Conservation (phyloP, 345 rosid species). For the Cardiospermum halicacabum region DNA sequence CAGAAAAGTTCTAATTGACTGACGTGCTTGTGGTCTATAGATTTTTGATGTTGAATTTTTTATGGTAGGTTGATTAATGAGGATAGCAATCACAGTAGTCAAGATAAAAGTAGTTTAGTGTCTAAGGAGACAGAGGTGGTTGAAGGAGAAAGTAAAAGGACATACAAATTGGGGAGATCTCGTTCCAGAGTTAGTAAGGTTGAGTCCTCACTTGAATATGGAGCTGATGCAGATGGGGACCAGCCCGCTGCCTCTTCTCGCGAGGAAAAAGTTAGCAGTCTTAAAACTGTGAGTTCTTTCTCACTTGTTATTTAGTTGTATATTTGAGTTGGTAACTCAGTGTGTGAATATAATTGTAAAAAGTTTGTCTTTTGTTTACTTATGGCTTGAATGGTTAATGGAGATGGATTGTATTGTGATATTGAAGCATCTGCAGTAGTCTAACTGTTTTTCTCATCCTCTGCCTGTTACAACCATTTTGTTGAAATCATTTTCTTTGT, state of each 20-base stretch:
- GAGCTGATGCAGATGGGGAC: constrained; percentile 75
- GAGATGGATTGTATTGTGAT: background rate
- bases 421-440: background rate
- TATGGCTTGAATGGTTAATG: background rate
- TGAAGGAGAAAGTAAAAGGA: constrained; percentile 60
- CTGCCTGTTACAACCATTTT: background rate
- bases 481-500: background rate
- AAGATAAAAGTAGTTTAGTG: constrained; percentile 39
- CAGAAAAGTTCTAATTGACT: background rate
- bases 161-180: constrained; percentile 49
- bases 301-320: background rate
- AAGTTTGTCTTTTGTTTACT: background rate
- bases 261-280: constrained; percentile 96
- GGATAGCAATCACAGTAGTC: constrained; percentile 50
- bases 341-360: background rate
- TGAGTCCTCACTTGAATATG: constrained; percentile 63
- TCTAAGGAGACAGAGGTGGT: constrained; percentile 49
- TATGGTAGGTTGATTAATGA: constrained; percentile 43
- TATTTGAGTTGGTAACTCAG: background rate
- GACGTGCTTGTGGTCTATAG: background rate
- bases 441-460: background rate
- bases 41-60: background rate
- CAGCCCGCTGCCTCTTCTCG: constrained; percentile 61
- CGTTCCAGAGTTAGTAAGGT: constrained; percentile 59
- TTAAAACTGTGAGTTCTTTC: constrained; percentile 71